These are phyloP conservation scores for Polytrichum formosum DNA, from an alignment of 225 moss, liverwort and hornwort species.

Conservation along the genomic window DNA sequence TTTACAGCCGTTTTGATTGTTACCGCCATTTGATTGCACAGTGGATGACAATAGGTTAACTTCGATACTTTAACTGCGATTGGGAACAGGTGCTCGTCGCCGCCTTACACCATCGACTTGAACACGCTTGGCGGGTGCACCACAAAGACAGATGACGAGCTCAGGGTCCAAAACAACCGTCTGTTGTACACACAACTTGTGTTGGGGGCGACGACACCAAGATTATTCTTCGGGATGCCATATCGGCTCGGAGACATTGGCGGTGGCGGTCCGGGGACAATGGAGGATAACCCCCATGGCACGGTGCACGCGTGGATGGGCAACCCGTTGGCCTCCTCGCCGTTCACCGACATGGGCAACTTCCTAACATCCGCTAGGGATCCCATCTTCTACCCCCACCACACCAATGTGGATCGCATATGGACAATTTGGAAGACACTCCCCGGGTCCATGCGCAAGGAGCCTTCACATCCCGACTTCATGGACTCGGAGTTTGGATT, in stretches of 20 bases:
- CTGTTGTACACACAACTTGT: constrained; percentile 38
- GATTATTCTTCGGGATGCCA: constrained; percentile 37
- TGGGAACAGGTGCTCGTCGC: constrained; percentile 20
- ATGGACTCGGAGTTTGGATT: constrained; percentile 35
- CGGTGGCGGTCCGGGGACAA: constrained; percentile 17
- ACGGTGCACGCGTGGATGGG: constrained; percentile 37
- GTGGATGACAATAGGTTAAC: no score
- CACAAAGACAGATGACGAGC: constrained; percentile 5
- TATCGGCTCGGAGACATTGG: constrained; percentile 29
- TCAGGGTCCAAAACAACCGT: constrained; percentile 18
- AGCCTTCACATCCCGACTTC: constrained; percentile 33
- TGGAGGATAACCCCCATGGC: constrained; percentile 48
- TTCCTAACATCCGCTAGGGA: constrained; percentile 27
- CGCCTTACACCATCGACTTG: constrained; percentile 20
- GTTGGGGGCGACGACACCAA: constrained; percentile 21
- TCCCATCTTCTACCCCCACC: constrained; percentile 21
- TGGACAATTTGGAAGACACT: constrained; percentile 40
- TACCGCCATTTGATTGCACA: no score
- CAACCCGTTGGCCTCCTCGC: background rate
- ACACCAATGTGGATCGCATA: constrained; percentile 28
- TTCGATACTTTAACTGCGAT: no score
- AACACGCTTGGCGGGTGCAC: constrained; percentile 26
- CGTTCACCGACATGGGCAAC: constrained; percentile 40
- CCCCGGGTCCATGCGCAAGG: constrained; percentile 18
- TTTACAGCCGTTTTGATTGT: no score